phyloP scores from a whole-genome alignment of 805 yeast species.

The Clavispora asparagi region DNA sequence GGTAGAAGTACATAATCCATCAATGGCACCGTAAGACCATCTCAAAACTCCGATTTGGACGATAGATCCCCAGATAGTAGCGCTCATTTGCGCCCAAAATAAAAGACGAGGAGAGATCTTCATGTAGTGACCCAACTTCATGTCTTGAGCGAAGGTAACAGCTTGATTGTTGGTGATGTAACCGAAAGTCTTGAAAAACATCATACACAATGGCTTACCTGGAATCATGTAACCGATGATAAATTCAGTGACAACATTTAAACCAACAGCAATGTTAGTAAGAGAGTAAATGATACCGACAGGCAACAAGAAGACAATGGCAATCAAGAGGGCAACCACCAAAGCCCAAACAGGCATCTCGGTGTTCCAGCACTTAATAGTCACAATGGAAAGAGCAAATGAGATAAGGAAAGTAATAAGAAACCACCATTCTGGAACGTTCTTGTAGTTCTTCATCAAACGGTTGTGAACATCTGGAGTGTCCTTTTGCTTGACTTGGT shows the following conservation, averaged over 20 bases:
- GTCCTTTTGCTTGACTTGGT: conserved; percentile 23
- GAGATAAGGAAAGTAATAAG: conserved; percentile 23
- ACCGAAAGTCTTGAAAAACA: conserved; percentile 45
- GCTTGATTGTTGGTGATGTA: conserved; percentile 46
- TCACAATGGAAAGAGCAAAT: conserved; percentile 33
- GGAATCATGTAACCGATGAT: conserved; percentile 41
- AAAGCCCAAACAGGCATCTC: conserved; percentile 41
- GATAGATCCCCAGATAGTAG: conserved; percentile 38
- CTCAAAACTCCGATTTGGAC: conserved; percentile 37
- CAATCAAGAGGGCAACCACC: conserved; percentile 34
- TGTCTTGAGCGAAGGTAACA: conserved; percentile 44
- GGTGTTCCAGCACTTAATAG: conserved; percentile 35
- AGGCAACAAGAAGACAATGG: conserved; percentile 35
- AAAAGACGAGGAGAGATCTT: conserved; percentile 35
- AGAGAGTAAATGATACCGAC: conserved; percentile 33
- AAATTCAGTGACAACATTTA: conserved; percentile 40
- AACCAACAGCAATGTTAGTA: conserved; percentile 35
- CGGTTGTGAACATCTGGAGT: conserved; percentile 45
- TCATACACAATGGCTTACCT: conserved; percentile 45
- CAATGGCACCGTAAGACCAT: conserved; percentile 38
- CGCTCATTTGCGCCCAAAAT: conserved; percentile 39
- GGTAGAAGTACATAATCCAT: conserved; percentile 25
- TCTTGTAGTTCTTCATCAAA: conserved; percentile 45
- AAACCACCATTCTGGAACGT: conserved; percentile 44
- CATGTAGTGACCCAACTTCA: conserved; percentile 43